Evolutionary conservation across 495 filamentous ascomycete species (phyloP).

Genomic region (Hypoxylon trugodes): DNA sequence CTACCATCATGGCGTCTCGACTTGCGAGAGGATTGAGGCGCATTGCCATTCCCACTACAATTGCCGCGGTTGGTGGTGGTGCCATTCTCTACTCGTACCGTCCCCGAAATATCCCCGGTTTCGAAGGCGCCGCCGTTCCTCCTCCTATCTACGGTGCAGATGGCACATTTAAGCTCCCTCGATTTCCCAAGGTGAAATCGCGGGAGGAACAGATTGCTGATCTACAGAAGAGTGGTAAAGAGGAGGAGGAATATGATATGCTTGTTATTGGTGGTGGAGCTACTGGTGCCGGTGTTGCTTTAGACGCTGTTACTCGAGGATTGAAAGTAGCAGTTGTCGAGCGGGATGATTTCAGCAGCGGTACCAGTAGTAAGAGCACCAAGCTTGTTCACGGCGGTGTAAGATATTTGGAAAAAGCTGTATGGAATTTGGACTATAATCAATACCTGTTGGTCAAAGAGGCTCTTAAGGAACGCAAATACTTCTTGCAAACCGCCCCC

Average conservation of each 20-base stretch:
- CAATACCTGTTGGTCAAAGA: conserved; percentile 95
- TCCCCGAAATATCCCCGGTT: conserved; percentile 85
- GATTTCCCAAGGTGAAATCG: conserved; percentile 80
- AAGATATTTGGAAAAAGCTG: conserved; percentile 94
- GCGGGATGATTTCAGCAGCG: conserved; percentile 91
- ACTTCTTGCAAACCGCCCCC: conserved; percentile 94
- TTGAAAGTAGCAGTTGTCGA: conserved; percentile 95
- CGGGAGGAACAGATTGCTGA: conserved; percentile 71
- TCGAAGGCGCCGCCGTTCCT: conserved; percentile 78
- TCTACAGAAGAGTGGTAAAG: conserved; percentile 56
- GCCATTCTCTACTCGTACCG: conserved; percentile 81
- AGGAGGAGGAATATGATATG: conserved; percentile 76
- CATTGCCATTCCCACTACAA: conserved; percentile 48
- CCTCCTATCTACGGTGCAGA: conserved; percentile 81
- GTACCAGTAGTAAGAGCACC: conserved; percentile 96
- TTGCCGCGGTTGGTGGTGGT: conserved; percentile 55
- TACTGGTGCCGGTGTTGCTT: conserved; percentile 89
- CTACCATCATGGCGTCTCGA: conserved; percentile 40
- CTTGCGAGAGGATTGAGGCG: conserved; percentile 46
- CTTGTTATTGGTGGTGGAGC: conserved; percentile 92
- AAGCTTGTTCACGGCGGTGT: conserved; percentile 98
- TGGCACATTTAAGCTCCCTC: conserved; percentile 79
- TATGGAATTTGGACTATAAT: conserved; percentile 95
- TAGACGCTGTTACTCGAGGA: conserved; percentile 92
- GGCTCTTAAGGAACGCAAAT: conserved; percentile 93